Evolutionary conservation across 2,329 filamentous ascomycete genomes (phyloP).

Genomic region (Exophiala alcalophila): DNA sequence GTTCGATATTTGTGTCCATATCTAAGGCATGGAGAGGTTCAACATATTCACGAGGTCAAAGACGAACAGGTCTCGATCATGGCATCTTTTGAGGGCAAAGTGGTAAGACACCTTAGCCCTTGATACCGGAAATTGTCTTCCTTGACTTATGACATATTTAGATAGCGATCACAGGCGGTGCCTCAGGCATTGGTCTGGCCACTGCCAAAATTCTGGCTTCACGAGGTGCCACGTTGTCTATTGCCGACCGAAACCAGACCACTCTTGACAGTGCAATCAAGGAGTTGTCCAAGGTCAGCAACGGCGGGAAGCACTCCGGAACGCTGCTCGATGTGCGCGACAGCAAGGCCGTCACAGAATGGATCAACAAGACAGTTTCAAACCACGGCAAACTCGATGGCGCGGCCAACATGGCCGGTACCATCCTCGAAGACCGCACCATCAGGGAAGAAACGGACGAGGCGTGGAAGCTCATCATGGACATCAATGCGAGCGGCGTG

Average conservation of each 20-base stretch:
- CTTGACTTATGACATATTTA: too few species aligned
- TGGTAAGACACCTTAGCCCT: slow-evolving; percentile 1
- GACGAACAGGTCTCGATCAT: not conserved
- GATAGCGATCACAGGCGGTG: slow-evolving; percentile 38
- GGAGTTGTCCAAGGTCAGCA: not conserved
- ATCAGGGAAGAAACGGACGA: slow-evolving; percentile 38
- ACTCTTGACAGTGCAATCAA: slow-evolving; percentile 33
- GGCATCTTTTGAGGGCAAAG: slow-evolving; percentile 5
- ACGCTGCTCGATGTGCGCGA: slow-evolving; percentile 9
- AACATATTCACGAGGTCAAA: not conserved
- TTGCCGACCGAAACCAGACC: slow-evolving; percentile 46
- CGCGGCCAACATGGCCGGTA: slow-evolving; percentile 14
- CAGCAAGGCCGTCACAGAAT: slow-evolving; percentile 8
- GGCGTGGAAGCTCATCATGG: slow-evolving; percentile 43
- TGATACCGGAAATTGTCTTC: not conserved
- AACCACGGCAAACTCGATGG: slow-evolving; percentile 12
- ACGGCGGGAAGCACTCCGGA: slow-evolving; percentile 15
- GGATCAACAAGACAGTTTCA: slow-evolving; percentile 10
- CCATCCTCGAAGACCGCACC: slow-evolving; percentile 24
- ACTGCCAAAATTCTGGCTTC: slow-evolving; percentile 47
- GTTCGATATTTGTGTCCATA: not conserved
- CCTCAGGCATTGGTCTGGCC: slow-evolving; percentile 51
- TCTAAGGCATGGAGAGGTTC: too few species aligned
- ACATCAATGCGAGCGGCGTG: slow-evolving; percentile 48
- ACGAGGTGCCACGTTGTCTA: slow-evolving; percentile 46